A percentile compares a stretch with the other conserved stretches of the same genome.
Evolutionary conservation across 2,329 filamentous ascomycete species (phyloP).

Genomic region (Talaromyces sp.): DNA sequence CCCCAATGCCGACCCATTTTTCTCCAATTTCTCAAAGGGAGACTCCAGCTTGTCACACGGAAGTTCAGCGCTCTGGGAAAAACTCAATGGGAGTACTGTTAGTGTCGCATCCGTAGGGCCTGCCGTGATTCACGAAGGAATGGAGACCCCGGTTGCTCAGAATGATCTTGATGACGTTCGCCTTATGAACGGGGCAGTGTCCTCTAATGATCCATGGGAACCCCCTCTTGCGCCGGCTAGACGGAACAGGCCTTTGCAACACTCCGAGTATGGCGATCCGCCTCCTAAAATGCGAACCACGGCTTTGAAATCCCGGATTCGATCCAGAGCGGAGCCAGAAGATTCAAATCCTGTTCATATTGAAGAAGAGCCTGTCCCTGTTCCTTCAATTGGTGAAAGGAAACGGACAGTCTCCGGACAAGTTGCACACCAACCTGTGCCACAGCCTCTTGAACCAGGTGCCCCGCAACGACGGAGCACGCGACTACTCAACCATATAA

Average conservation of each 20-base stretch:
- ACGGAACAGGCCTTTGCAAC: constrained; percentile 52
- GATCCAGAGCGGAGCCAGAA: constrained; percentile 35
- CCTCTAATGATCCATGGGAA: constrained; percentile 28
- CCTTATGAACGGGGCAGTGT: constrained; percentile 24
- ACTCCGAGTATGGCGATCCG: constrained; percentile 49
- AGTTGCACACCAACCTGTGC: constrained; percentile 46
- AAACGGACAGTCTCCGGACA: constrained; percentile 94
- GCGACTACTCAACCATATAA: constrained; percentile 65
- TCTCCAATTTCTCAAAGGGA: constrained; percentile 26
- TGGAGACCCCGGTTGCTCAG: constrained; percentile 60
- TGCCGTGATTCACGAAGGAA: constrained; percentile 46
- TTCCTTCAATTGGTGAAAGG: constrained; percentile 54
- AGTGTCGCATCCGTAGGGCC: constrained; percentile 33
- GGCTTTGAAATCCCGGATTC: constrained; percentile 38
- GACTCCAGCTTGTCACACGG: constrained; percentile 32
- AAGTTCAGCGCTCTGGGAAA: constrained; percentile 46
- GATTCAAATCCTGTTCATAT: constrained; percentile 31
- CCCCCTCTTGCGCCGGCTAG: constrained; percentile 41
- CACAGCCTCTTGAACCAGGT: constrained; percentile 59
- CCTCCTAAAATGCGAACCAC: constrained; percentile 62
- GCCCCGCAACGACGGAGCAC: constrained; percentile 66
- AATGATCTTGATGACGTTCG: constrained; percentile 40
- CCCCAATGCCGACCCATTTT: constrained; percentile 41
- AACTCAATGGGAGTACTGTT: constrained; percentile 44
- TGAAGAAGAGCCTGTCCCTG: constrained; percentile 27